phyloP scores from a whole-genome alignment of 2,329 filamentous ascomycete species.

The Canariomyces notabilis region DNA sequence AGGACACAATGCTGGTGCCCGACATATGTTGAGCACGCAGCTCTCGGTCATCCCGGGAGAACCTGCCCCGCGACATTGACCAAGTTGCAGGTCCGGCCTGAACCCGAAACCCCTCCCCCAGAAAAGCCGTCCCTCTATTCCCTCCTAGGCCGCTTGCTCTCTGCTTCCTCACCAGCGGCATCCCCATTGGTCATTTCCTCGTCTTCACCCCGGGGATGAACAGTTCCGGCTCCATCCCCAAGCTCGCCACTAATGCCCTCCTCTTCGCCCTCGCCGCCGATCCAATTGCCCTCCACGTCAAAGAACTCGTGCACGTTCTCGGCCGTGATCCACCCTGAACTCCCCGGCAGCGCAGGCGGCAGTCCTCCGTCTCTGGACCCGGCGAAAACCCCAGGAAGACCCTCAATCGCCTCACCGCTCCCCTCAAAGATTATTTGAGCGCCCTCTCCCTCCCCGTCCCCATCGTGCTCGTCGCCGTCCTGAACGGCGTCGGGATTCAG shows the following conservation, averaged over 20 bases:
- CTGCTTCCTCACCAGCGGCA: constrained; percentile 9
- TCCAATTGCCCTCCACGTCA: constrained; percentile 76
- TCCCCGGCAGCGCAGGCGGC: constrained; percentile 66
- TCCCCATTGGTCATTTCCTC: constrained; percentile 7
- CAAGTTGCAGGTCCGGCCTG: too few species aligned
- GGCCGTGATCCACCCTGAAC: constrained; percentile 80
- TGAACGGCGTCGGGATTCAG: constrained; percentile 66
- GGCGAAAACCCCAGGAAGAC: constrained; percentile 49
- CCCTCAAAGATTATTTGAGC: constrained; percentile 49
- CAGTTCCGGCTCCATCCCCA: constrained; percentile 23
- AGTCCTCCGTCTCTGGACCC: constrained; percentile 39
- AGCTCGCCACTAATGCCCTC: constrained; percentile 35
- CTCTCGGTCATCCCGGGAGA: too few species aligned
- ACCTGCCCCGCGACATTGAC: too few species aligned
- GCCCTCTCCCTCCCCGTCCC: constrained; percentile 38
- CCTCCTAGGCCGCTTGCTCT: constrained; percentile 18
- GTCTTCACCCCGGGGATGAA: constrained; percentile 21
- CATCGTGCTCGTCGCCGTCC: constrained; percentile 53
- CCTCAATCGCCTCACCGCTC: constrained; percentile 51
- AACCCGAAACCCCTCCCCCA: too few species aligned
- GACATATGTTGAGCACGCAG: too few species aligned
- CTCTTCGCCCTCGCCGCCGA: constrained; percentile 41
- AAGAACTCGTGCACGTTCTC: constrained; percentile 86
- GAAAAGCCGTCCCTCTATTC: too few species aligned
- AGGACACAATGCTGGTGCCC: too few species aligned